Evolutionary conservation across 2,329 filamentous ascomycete genomes (phyloP), one percentile per base, ranked within the genome.

Genomic region (Fusarium sp.): DNA sequence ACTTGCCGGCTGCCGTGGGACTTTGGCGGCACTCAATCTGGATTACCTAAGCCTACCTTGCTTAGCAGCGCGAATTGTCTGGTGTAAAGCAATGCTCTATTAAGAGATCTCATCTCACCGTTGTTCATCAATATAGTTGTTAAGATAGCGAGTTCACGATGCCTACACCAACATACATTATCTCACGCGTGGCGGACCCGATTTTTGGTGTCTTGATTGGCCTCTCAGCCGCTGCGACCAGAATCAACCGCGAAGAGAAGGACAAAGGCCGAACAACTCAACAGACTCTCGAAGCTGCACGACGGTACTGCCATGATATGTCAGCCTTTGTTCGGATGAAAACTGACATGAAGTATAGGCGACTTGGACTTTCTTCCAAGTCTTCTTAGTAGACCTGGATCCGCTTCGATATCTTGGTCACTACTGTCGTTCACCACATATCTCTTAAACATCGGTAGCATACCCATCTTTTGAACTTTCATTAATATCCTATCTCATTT

Each of bases 201-300:
- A 82, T 89, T 35, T 89, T 89, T 52, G 87, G 85, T 37, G 71
- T 88, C 15, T 74, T 83, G 56, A 88, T 88, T 52, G 87, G 87
- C 18, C 69, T 88, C 27, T 81, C 82, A 23, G 87, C 87, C 3
- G 85, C 87, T 25, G 83, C 78, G 11, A 83, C 82, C 41, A 82
- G 87, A 64, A 87, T 89, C 79, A 88, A 84, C 67, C 85, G 87
- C 36, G 87, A 89, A 71, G 85, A 87, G 67, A 85, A 85, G 75
- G 84, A 83, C 49, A 86, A 87, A 76, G 87, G 87, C 52, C 83
- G 76, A 70, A 84, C 82, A 4, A 82, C 81, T 4, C 77, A 81
- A 43, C 78, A 88, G 66, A 87, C 83, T 0, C 73, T 88, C 45
- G 78, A 83, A 18, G 80, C 80, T 53, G 78, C 77, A 13, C 80